A percentile compares a stretch with the other conserved stretches of the same genome.
These are phyloP conservation scores for Verticillium alfalfae DNA, from an alignment of 2,329 filamentous ascomycete genomes.

Conservation along the genomic window DNA sequence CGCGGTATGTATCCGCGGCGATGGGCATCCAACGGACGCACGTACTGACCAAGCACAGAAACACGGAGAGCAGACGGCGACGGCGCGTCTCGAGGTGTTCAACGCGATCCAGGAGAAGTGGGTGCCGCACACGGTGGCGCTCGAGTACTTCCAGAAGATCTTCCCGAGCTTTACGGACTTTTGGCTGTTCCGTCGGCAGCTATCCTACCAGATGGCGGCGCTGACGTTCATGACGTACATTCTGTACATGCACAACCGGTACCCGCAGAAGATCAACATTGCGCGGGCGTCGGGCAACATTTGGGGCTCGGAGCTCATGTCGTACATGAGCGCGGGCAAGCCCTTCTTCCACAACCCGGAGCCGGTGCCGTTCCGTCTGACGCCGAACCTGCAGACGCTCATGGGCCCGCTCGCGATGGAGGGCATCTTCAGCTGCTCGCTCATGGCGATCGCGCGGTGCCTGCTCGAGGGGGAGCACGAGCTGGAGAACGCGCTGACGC, in stretches of 20 bases:
- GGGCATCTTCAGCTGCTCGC: constrained; percentile 87
- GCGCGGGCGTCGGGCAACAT: constrained; percentile 83
- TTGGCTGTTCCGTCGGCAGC: constrained; percentile 97
- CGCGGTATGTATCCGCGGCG: constrained; percentile 27
- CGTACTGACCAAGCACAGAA: constrained; percentile 43
- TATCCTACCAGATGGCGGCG: constrained; percentile 90
- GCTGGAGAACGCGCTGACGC: constrained; percentile 87
- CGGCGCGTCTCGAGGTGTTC: constrained; percentile 84
- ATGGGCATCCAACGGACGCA: background rate
- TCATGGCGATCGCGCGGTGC: constrained; percentile 95
- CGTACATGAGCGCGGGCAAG: constrained; percentile 76
- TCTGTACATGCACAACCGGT: constrained; percentile 93
- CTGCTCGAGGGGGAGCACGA: constrained; percentile 85
- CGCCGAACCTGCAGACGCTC: constrained; percentile 89
- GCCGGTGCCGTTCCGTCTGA: constrained; percentile 93
- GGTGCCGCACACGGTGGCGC: constrained; percentile 75
- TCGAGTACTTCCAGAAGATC: constrained; percentile 83
- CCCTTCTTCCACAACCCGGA: constrained; percentile 94
- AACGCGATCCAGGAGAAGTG: constrained; percentile 90
- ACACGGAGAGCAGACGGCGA: constrained; percentile 62
- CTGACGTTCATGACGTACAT: constrained; percentile 99
- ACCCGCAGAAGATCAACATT: constrained; percentile 93
- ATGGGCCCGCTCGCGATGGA: constrained; percentile 96
- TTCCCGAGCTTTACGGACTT: constrained; percentile 91
- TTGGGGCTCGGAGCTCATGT: constrained; percentile 93